Conservation (phyloP, 306 rosid genomes). For the Canavalia ensiformis region DNA sequence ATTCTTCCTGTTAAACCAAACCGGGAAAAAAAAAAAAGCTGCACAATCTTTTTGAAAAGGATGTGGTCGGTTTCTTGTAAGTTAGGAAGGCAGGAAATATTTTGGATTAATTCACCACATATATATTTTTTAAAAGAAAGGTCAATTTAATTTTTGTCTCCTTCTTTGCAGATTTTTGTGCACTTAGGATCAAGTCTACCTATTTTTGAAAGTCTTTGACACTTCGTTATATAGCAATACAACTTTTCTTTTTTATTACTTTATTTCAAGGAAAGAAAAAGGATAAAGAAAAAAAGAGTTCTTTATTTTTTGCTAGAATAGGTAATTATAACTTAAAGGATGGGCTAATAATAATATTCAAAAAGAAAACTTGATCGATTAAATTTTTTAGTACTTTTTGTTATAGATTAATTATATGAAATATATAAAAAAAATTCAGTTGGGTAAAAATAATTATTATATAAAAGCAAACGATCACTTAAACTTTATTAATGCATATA, state of each 20-base stretch:
- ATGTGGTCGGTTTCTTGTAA: conserved; percentile 63
- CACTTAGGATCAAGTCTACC: conserved; percentile 15
- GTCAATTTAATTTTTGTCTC: conserved; percentile 42
- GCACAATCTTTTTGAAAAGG: conserved; percentile 51
- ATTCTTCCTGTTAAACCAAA: no score
- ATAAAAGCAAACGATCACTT: no score
- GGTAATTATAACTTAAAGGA: no score
- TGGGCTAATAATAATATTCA: no score
- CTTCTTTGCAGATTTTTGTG: conserved; percentile 50
- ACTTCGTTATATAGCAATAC: conserved; percentile 43
- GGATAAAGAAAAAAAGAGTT: no score
- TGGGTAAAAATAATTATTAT: no score
- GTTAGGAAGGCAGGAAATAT: conserved; percentile 61
- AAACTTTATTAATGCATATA: no score
- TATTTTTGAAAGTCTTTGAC: conserved; percentile 50
- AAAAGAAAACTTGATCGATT: no score
- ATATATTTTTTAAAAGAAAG: conserved; percentile 42
- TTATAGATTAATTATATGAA: background rate
- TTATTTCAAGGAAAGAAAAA: no score
- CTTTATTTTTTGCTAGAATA: no score
- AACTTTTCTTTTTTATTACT: conserved; percentile 37
- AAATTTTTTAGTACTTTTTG: background rate
- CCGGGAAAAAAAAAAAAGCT: conserved; percentile 41
- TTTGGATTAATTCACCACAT: conserved; percentile 38
- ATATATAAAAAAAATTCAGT: background rate